phyloP scores from a whole-genome alignment of 208 protist genomes.

The Trichomonas tenax region DNA sequence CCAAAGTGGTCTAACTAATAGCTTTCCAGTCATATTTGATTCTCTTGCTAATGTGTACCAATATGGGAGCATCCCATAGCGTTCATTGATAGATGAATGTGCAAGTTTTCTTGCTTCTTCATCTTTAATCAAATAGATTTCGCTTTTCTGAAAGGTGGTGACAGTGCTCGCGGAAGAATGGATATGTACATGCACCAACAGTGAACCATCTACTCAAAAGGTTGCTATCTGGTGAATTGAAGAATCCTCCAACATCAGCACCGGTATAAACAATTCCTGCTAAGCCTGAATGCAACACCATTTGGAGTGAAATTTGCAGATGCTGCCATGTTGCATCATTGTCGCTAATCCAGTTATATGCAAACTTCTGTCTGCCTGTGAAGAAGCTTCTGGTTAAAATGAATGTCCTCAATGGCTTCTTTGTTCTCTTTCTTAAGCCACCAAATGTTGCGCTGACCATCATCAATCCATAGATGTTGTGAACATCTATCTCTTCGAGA shows the following conservation, averaged over 20 bases:
- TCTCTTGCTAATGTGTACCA: constrained; percentile 81
- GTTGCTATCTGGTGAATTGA: constrained; percentile 72
- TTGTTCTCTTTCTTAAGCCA: constrained; percentile 54
- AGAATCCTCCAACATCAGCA: constrained; percentile 92
- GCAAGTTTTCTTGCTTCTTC: constrained; percentile 36
- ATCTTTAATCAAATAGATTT: constrained; percentile 82
- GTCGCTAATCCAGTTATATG: constrained; percentile 90
- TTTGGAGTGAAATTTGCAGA: constrained; percentile 68
- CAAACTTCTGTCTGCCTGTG: constrained; percentile 83
- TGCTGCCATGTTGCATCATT: constrained; percentile 84
- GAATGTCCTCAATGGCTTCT: constrained; percentile 62
- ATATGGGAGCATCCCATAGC: constrained; percentile 78
- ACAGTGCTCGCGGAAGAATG: constrained; percentile 89
- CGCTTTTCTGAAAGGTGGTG: constrained; percentile 81
- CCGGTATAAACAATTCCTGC: constrained; percentile 79
- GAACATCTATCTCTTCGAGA: constrained; percentile 76
- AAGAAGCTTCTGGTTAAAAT: constrained; percentile 94
- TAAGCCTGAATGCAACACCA: constrained; percentile 77
- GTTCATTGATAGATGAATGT: constrained; percentile 35
- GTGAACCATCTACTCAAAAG: constrained; percentile 91
- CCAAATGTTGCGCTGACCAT: constrained; percentile 45
- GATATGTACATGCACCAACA: constrained; percentile 64
- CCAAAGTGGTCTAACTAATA: constrained; percentile 71
- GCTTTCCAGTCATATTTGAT: constrained; percentile 56
- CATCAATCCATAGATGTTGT: constrained; percentile 89